Percentiles rank a stretch among this genome's conserved stretches.
phyloP scores from a whole-genome alignment of 352 stramenopile species.

The Phytophthora capsici region DNA sequence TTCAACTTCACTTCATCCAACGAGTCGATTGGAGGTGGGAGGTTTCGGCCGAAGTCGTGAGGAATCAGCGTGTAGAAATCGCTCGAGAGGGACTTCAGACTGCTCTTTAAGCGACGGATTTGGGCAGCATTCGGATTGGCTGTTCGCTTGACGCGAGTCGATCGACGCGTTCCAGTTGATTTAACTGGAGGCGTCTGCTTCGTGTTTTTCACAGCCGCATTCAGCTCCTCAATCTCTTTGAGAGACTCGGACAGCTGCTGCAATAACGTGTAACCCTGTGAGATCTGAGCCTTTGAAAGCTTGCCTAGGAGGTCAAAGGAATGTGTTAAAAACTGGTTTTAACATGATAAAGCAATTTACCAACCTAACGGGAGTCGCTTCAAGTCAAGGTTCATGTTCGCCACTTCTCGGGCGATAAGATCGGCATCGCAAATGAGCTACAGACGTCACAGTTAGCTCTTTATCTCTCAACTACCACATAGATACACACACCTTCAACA shows the following conservation, averaged over 20 bases:
- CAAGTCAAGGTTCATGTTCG: slow-evolving; percentile 62
- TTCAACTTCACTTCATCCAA: slow-evolving; percentile 72
- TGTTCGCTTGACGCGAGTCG: slow-evolving; percentile 31
- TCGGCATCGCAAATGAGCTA: slow-evolving; percentile 59
- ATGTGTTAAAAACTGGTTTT: background rate
- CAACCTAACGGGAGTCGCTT: slow-evolving; percentile 56
- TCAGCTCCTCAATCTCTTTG: slow-evolving; percentile 50
- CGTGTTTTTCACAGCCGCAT: slow-evolving; percentile 19
- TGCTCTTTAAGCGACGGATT: slow-evolving; percentile 49
- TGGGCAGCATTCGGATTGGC: slow-evolving; percentile 35
- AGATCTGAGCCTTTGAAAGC: slow-evolving; percentile 70
- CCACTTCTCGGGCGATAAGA: slow-evolving; percentile 53
- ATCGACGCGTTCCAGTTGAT: slow-evolving; percentile 28
- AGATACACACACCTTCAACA: slow-evolving; percentile 39
- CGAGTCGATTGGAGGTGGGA: slow-evolving; percentile 65
- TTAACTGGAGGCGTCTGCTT: slow-evolving; percentile 5
- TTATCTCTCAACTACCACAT: too few relatives aligned
- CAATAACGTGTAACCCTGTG: slow-evolving; percentile 61
- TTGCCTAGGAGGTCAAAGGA: slow-evolving; percentile 22
- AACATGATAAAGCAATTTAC: background rate
- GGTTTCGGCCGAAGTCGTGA: slow-evolving; percentile 65
- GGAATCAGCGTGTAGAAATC: slow-evolving; percentile 80
- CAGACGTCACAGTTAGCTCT: background rate
- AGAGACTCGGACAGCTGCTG: slow-evolving; percentile 58
- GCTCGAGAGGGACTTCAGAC: slow-evolving; percentile 63